Evolutionary conservation across 1,284 basidiomycete species (phyloP).

Genomic region (Rhodotorula sp.): DNA sequence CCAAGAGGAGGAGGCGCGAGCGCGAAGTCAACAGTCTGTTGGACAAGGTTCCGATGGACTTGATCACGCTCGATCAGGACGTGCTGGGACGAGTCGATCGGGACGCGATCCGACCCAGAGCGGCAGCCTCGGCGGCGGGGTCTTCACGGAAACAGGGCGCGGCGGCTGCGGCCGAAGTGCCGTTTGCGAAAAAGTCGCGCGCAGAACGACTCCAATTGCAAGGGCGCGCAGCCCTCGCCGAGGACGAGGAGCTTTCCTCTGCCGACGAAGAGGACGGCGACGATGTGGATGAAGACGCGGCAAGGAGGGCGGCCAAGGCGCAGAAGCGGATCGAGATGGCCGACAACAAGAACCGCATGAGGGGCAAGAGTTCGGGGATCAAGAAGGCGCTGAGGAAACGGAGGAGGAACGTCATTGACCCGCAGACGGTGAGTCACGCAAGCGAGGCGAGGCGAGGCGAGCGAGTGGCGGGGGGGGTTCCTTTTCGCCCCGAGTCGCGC

Average conservation of each 20-base stretch:
- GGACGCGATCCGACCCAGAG: not conserved
- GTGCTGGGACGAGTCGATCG: slow-evolving; percentile 53
- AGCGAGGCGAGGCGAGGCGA: too few species aligned
- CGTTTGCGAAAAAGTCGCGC: slow-evolving; percentile 32
- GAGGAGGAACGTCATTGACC: slow-evolving; percentile 89
- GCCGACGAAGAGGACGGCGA: slow-evolving; percentile 42
- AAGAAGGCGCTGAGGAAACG: slow-evolving; percentile 80
- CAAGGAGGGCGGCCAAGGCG: slow-evolving; percentile 46
- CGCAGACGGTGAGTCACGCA: slow-evolving; percentile 60
- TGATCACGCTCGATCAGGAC: slow-evolving; percentile 87
- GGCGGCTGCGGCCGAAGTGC: not conserved
- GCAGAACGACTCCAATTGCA: slow-evolving; percentile 48
- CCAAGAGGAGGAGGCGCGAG: slow-evolving; percentile 75
- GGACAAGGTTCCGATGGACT: slow-evolving; percentile 93
- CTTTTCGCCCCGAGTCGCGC: too few species aligned
- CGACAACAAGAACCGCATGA: slow-evolving; percentile 79
- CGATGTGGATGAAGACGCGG: slow-evolving; percentile 40
- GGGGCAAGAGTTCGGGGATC: slow-evolving; percentile 65
- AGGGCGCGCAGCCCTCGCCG: slow-evolving; percentile 47
- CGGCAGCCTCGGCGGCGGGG: not conserved
- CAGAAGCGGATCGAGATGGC: slow-evolving; percentile 58
- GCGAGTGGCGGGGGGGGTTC: too few species aligned
- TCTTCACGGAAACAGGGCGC: not conserved
- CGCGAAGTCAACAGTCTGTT: slow-evolving; percentile 84
- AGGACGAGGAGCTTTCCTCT: slow-evolving; percentile 42